Percentiles rank a stretch among this genome's conserved stretches.
Conservation (phyloP, 306 rosid genomes). For the Neltuma alba region DNA sequence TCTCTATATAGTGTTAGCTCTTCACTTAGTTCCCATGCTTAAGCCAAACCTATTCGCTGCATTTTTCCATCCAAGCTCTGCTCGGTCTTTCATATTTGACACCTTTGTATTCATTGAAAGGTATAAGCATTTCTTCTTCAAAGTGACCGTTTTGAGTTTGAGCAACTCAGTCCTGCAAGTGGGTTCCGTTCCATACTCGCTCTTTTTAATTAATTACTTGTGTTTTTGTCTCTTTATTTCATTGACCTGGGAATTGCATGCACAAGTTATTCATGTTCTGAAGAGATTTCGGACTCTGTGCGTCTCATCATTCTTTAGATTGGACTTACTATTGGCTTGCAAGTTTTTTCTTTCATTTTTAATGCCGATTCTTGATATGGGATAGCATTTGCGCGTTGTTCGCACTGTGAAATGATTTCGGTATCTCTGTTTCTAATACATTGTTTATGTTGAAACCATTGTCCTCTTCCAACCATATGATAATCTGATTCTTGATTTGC, state of each 20-base stretch:
- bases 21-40: background rate
- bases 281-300: background rate
- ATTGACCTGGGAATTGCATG: background rate
- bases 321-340: background rate
- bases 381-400: background rate
- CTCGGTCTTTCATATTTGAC: background rate
- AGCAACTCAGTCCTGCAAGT: slow-evolving; percentile 5
- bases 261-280: background rate
- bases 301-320: background rate
- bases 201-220: too few species aligned
- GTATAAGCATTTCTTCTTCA: background rate
- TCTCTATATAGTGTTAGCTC: background rate
- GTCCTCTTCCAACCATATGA: background rate
- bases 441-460: background rate
- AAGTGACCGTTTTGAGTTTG: background rate
- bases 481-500: slow-evolving; percentile 7
- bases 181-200: slow-evolving; percentile 1
- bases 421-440: background rate
- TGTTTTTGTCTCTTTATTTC: background rate
- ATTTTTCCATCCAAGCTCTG: background rate
- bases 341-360: background rate
- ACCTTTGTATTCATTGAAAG: background rate
- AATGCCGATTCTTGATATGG: background rate
- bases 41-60: background rate
- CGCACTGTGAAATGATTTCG: background rate